A percentile compares a stretch with the other conserved stretches of the same genome.
These are phyloP conservation scores for Acorus gramineus DNA, from an alignment of 106 monocot species.

Conservation along the genomic window DNA sequence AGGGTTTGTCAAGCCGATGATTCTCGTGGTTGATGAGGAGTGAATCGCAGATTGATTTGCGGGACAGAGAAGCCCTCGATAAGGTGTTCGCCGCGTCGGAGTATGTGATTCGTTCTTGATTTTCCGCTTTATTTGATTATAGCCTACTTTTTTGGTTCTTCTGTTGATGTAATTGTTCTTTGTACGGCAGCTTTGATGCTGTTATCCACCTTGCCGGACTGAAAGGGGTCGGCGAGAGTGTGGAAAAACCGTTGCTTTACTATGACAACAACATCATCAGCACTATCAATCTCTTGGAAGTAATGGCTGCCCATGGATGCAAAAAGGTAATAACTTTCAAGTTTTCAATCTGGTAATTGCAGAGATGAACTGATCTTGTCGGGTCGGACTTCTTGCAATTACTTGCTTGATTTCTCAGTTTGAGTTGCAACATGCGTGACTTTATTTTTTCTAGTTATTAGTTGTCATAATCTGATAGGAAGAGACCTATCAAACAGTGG, in stretches of 20 bases:
- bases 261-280: slow-evolving; percentile 69
- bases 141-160: neutral
- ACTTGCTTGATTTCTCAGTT: too few species aligned
- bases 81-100: slow-evolving; percentile 41
- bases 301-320: slow-evolving; percentile 57
- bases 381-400: too few species aligned
- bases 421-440: too few species aligned
- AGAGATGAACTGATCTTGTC: too few species aligned
- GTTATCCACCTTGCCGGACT: slow-evolving; percentile 82
- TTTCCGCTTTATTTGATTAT: neutral
- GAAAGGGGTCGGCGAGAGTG: slow-evolving; percentile 80
- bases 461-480: too few species aligned
- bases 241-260: slow-evolving; percentile 49
- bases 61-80: slow-evolving; percentile 54
- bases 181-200: slow-evolving; percentile 53
- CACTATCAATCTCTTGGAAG: slow-evolving; percentile 47
- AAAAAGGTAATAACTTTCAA: slow-evolving; percentile 36
- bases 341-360: too few species aligned
- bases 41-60: slow-evolving; percentile 37
- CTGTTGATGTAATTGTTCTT: neutral
- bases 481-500: too few species aligned
- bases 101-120: slow-evolving; percentile 13
- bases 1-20: neutral
- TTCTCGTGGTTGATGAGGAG: neutral
- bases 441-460: too few species aligned